Conservation (phyloP, 257 asterid genomes). For the Primulina huaijiensis region DNA sequence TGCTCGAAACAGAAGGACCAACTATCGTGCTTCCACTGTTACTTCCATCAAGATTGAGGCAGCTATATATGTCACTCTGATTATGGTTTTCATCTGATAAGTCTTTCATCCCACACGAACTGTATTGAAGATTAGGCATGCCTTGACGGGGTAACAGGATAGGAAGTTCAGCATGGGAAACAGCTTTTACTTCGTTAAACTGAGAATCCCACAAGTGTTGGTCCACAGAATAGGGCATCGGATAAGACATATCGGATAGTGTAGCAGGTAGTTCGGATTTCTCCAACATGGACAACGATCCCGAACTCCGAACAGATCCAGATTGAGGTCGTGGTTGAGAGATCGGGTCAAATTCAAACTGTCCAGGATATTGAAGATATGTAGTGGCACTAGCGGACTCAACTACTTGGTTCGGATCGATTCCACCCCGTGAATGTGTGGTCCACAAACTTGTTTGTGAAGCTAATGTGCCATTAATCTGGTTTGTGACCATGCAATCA, state of each 20-base stretch:
- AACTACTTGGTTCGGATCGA: slow-evolving; percentile 31
- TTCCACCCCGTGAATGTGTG: slow-evolving; percentile 35
- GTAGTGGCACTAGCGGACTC: slow-evolving; percentile 40
- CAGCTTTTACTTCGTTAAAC: slow-evolving; percentile 38
- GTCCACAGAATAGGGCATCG: slow-evolving; percentile 35
- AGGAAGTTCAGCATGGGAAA: slow-evolving; percentile 38
- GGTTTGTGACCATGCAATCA: slow-evolving; percentile 31
- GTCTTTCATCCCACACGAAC: slow-evolving; percentile 55
- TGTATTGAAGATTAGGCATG: slow-evolving; percentile 46
- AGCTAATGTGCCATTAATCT: slow-evolving; percentile 24
- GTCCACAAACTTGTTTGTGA: slow-evolving; percentile 43
- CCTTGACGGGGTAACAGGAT: slow-evolving; percentile 48
- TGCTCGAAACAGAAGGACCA: slow-evolving; percentile 73
- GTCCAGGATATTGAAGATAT: slow-evolving; percentile 46
- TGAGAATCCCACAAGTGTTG: slow-evolving; percentile 77
- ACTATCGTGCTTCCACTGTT: slow-evolving; percentile 80
- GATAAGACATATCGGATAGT: slow-evolving; percentile 30
- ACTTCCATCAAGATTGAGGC: slow-evolving; percentile 62
- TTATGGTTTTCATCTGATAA: slow-evolving; percentile 49
- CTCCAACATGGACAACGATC: slow-evolving; percentile 35
- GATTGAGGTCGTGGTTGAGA: slow-evolving; percentile 36
- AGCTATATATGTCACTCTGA: slow-evolving; percentile 62
- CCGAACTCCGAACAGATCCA: slow-evolving; percentile 40
- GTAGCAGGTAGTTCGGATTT: slow-evolving; percentile 37
- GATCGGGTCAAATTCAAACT: slow-evolving; percentile 46